Evolutionary conservation across 768 basidiomycete genomes (phyloP), one percentile per base, ranked within the genome.

Genomic region (Suillus ampliporus): DNA sequence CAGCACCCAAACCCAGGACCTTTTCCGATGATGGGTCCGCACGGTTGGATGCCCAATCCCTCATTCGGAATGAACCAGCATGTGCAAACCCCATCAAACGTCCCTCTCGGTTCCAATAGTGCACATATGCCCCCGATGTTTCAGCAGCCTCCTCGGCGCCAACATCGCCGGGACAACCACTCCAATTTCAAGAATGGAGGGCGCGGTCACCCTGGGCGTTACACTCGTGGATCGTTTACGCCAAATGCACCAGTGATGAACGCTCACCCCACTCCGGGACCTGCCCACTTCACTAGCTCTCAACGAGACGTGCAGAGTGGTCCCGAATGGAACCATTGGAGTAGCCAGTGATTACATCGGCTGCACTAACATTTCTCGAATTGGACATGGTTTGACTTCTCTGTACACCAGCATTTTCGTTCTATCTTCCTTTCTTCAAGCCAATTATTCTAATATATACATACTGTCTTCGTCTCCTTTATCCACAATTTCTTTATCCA

Each of bases 161-260:
- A 76, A 31, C 71, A 68, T 60, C 73, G 75, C 26, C 74, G 75
- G 56, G 73, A 73, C 31, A 66, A 68, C n/a, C 65, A 75, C 35
- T n/a, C 41, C 19, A 68, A 76, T 17, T 63, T 73, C 44, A 70
- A 66, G 26, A 74, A 58, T 47, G 62, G 65, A 47, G 15, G 40
- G 47, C 73, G 75, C 34, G 65, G 65, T 46, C 34, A 63, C 23
- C 57, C 57, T 58, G 65, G 71, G 44, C 71, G 73, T 19, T 67
- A 65, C 61, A 35, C 60, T 10, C 73, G 67, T 31, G 41, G 59
- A 34, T 31, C 67, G 31, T 64, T 68, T 14, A 8, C 60, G 8
- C 28, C 61, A 23, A 60, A 28, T 21, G 21, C 21, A 21, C 31
- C 61, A 34, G 8, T 34, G 8, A 31, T 31, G 51, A 41, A 38